These are phyloP conservation scores for Rhizomucor pusillus DNA, from an alignment of 371 early-diverging fungal species.

Conservation along the genomic window DNA sequence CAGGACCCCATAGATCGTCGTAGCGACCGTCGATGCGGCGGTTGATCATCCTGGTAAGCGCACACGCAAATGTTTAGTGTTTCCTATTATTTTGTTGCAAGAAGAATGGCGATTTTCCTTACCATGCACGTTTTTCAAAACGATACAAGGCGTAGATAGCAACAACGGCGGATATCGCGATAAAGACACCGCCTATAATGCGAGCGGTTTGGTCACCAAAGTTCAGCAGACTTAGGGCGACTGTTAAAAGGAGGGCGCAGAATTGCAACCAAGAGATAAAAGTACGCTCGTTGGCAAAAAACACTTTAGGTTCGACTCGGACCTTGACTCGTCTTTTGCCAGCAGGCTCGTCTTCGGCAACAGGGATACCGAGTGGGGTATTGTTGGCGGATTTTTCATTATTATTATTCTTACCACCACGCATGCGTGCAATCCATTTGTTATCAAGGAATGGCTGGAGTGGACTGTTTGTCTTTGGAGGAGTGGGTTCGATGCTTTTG, in stretches of 20 bases:
- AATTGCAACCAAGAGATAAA: slow-evolving; percentile 89
- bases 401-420: slow-evolving; percentile 4
- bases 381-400: background rate
- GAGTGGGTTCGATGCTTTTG: background rate
- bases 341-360: slow-evolving; percentile 19
- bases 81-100: slow-evolving; percentile 2
- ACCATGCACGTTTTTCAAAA: slow-evolving; percentile 87
- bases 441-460: background rate
- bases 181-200: slow-evolving; percentile 73
- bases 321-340: slow-evolving; percentile 39
- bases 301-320: slow-evolving; percentile 97
- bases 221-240: slow-evolving; percentile 76
- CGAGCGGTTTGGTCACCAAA: slow-evolving; percentile 72
- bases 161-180: slow-evolving; percentile 63
- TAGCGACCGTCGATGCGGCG: slow-evolving; percentile 63
- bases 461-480: background rate
- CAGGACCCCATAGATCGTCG: slow-evolving; percentile 73
- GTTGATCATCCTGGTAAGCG: slow-evolving; percentile 53
- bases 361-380: slow-evolving; percentile 2
- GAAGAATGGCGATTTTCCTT: slow-evolving; percentile 14
- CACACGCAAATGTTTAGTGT: background rate
- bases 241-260: slow-evolving; percentile 65
- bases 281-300: slow-evolving; percentile 98
- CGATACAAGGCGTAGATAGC: slow-evolving; percentile 70
- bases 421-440: slow-evolving; percentile 5